Evolutionary conservation across 306 rosid species (phyloP), one percentile per base, ranked within the genome.

Genomic region (Pyrus communis): DNA sequence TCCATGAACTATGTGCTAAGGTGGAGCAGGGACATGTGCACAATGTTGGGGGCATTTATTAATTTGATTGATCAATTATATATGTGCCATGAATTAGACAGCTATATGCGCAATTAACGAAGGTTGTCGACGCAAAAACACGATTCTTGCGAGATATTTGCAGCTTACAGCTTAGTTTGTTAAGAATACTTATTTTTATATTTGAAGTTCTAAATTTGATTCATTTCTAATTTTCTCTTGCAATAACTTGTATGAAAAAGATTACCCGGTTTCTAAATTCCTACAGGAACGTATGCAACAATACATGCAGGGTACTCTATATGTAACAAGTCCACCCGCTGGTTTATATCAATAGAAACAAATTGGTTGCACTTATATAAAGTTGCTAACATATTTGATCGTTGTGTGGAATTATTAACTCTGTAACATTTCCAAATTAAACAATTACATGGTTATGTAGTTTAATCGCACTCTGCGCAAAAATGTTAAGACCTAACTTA

Each of bases 1-100:
- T 88, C 77, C 55, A 43, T 71, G 71, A 79, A 82, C 78, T 75
- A 59, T 30, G 86, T 63, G 90, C 83, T 76, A 72, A 77, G 82
- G 81, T 70, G 85, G 87, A 57, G 85, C 88, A 71, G 21, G 7
- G 12, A 74, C 92, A 87, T 80, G 92, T 83, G 89, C 77, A 51
- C 59, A 49, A 60, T 74, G 76, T 76, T 77, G 66, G 74, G 70
- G 11, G 80, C 75, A 70, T 67, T 66, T n/a, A 49, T 79, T 67
- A 61, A 67, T 67, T 65, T 82, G 74, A 78, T 51, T 18, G 42
- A 60, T 69, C 60, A 55, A 79, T 78, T 76, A 76, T 59, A 58
- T 69, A 33, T 28, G 30, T n/a, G 52, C 23, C 79, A 71, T 15
- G 55, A 9, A 51, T 57, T 75, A 25, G 62, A 71, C 80, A 76